Conservation (phyloP, 2,329 filamentous ascomycete species). For the Alternaria postmessia region DNA sequence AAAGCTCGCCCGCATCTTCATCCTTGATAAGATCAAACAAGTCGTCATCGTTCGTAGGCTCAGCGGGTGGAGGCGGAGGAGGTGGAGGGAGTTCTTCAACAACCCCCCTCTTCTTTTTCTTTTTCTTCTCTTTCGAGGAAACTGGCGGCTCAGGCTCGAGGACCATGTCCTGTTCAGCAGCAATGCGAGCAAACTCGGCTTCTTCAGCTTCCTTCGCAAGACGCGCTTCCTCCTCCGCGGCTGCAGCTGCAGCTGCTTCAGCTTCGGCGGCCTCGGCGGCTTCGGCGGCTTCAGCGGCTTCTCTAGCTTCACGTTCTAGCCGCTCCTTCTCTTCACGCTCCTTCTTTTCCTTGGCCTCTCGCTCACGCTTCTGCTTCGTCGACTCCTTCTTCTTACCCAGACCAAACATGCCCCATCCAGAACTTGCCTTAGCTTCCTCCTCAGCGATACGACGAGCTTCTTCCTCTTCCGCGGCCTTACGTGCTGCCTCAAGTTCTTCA, state of each 20-base stretch:
- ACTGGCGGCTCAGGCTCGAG: slow-evolving; percentile 24
- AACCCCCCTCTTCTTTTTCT: slow-evolving; percentile 45
- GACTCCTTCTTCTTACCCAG: slow-evolving; percentile 47
- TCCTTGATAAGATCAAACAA: slow-evolving; percentile 47
- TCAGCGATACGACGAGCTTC: slow-evolving; percentile 29
- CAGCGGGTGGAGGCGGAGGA: slow-evolving; percentile 21
- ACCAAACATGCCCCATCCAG: slow-evolving; percentile 29
- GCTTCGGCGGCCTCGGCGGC: slow-evolving; percentile 32
- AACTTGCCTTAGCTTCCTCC: slow-evolving; percentile 35
- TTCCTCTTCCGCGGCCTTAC: slow-evolving; percentile 15
- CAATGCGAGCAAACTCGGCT: slow-evolving; percentile 45
- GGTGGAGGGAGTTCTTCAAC: slow-evolving; percentile 24
- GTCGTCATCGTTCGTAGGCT: slow-evolving; percentile 38
- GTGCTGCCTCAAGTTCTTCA: slow-evolving; percentile 27
- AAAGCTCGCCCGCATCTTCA: slow-evolving; percentile 41
- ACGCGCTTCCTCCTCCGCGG: slow-evolving; percentile 48
- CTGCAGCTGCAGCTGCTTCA: slow-evolving; percentile 40
- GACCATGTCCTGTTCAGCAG: slow-evolving; percentile 43
- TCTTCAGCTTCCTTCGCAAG: slow-evolving; percentile 41
- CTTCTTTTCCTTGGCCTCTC: slow-evolving; percentile 39
- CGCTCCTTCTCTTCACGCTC: slow-evolving; percentile 41
- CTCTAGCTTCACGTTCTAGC: slow-evolving; percentile 35
- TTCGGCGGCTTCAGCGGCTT: slow-evolving; percentile 28
- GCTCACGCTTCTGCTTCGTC: slow-evolving; percentile 40
- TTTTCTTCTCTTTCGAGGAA: slow-evolving; percentile 45